Conservation (phyloP, 1,139 yeast genomes). For the Pichia sp. region DNA sequence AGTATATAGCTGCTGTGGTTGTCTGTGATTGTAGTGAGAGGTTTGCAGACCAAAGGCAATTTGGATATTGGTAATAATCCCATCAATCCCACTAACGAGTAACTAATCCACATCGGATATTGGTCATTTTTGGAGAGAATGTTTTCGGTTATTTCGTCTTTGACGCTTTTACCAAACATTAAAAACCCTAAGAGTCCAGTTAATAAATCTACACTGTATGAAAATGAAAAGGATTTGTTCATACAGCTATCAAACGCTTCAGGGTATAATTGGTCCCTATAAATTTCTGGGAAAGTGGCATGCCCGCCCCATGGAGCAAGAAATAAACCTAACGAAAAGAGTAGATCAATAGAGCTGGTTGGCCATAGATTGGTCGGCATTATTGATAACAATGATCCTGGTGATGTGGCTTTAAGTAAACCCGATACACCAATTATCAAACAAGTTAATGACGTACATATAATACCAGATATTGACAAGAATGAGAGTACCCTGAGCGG, state of each 20-base stretch:
- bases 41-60: constrained; percentile 81
- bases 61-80: constrained; percentile 83
- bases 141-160: constrained; percentile 79
- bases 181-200: constrained; percentile 78
- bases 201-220: constrained; percentile 60
- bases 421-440: constrained; percentile 57
- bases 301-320: constrained; percentile 63
- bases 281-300: constrained; percentile 53
- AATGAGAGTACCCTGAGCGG: constrained; percentile 70
- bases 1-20: constrained; percentile 3
- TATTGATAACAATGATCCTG: constrained; percentile 37
- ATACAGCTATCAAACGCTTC: constrained; percentile 41
- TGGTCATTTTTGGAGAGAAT: constrained; percentile 54
- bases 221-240: constrained; percentile 51
- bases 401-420: constrained; percentile 28
- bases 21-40: constrained; percentile 68
- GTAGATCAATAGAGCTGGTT: constrained; percentile 30
- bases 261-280: constrained; percentile 49
- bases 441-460: constrained; percentile 60
- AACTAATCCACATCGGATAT: constrained; percentile 61
- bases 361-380: constrained; percentile 41
- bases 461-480: constrained; percentile 66
- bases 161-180: constrained; percentile 75
- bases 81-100: constrained; percentile 59
- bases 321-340: constrained; percentile 44